These are phyloP conservation scores for Albophoma yamanashiensis DNA, from an alignment of 2,329 filamentous ascomycete species.

Conservation along the genomic window DNA sequence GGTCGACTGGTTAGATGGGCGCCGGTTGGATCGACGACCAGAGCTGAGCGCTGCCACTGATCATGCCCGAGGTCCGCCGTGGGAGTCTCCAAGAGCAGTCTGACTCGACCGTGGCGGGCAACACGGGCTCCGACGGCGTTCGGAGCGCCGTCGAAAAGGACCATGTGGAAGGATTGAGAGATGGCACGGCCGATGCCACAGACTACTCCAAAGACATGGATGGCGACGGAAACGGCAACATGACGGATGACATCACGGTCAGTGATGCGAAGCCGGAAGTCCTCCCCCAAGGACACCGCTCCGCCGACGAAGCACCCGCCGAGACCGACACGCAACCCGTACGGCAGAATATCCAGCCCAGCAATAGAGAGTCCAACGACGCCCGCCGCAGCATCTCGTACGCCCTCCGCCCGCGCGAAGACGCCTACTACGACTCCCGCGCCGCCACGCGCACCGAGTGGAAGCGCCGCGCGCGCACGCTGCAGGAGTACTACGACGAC, in stretches of 20 bases:
- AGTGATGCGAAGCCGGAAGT: neutral
- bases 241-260: neutral
- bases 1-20: neutral
- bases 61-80: slow-evolving; percentile 19
- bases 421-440: slow-evolving; percentile 28
- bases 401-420: slow-evolving; percentile 18
- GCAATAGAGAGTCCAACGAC: neutral
- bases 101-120: slow-evolving; percentile 8
- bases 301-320: neutral
- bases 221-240: neutral
- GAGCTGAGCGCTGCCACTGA: neutral
- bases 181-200: neutral
- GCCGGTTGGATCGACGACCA: neutral
- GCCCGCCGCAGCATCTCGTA: slow-evolving; percentile 24
- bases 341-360: neutral
- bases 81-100: slow-evolving; percentile 13
- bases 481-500: slow-evolving; percentile 28
- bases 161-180: neutral
- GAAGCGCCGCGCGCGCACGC: slow-evolving; percentile 20
- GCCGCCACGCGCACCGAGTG: slow-evolving; percentile 24
- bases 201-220: neutral
- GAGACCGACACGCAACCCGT: neutral
- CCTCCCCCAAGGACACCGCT: neutral
- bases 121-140: neutral
- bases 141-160: neutral